Base-by-base conservation (phyloP, 129 eudicot genomes). In the Flaveria bidentis region DNA sequence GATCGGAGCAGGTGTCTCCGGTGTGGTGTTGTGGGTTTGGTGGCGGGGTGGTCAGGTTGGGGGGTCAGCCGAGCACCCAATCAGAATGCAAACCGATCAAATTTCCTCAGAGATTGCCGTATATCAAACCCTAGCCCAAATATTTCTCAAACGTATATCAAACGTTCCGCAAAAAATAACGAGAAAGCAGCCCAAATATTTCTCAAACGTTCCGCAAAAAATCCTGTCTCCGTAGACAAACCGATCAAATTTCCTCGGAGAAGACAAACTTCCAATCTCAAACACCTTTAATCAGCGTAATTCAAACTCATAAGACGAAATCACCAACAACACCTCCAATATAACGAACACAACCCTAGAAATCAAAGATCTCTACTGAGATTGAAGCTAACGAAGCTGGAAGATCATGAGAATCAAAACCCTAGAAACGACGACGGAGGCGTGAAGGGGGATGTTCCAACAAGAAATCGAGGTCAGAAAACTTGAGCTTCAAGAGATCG, bases 351-450 rank as follows among this genome's bases (percentile, higher is more conserved):
- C 22, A 20, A 0, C 22, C 22, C 22, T 20, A 20, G 22, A 20
- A 20, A 20, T 55, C 45, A 11, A 72, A 72, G 83, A 79, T 72
- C 83, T 52, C 22, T 26, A 63, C 36, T 50, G 26, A 2, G 49
- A 63, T 39, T 63, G 58, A 63, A 71, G 71, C 64, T 58, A 15
- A 17, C 23, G 50, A 44, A 69, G 66, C 72, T 79, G 46, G 71
- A 49, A 16, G 62, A 71, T 62, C 22, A 10, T 3, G 64, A 16
- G 33, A 25, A 3, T 63, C 45, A 77, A 70, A 78, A 78, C 82
- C 82, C 82, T 78, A 78, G 82, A 78, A 60, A 69, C 47, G 4
- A 47, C 69, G 58, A 57, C 62, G 76, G 82, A 30, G 82, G 76
- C 82, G 6, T 68, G 44, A n/a, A 44, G 58, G 30, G 67, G 75